A percentile compares a stretch with the other conserved stretches of the same genome.
These are phyloP conservation scores for Eucalyptus camaldulensis DNA, from an alignment of 345 rosid genomes.

Conservation along the genomic window DNA sequence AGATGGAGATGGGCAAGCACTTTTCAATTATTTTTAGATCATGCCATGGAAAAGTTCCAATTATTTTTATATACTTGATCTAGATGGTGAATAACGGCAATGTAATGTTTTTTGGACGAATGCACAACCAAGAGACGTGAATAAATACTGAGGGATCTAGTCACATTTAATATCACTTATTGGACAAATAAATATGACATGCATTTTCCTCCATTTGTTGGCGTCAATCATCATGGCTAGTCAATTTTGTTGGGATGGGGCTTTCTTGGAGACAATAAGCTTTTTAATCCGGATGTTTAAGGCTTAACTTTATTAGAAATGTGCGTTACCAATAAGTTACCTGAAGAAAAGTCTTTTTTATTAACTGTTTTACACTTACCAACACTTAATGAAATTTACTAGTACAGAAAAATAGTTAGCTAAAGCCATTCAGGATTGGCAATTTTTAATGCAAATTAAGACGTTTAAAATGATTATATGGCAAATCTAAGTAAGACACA, in stretches of 20 bases:
- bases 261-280: background rate
- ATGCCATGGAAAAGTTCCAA: accelerated
- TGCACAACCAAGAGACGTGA: accelerated
- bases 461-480: background rate
- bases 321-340: background rate
- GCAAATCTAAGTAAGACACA: background rate
- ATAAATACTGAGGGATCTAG: background rate
- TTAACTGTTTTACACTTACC: too few species aligned
- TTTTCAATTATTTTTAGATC: background rate
- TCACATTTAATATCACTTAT: background rate
- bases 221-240: background rate
- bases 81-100: accelerated
- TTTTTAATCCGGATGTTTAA: background rate
- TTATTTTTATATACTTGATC: background rate
- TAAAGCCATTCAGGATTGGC: background rate
- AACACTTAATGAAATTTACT: background rate
- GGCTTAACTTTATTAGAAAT: too few species aligned
- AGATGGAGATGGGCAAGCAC: background rate
- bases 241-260: background rate
- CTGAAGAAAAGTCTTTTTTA: background rate
- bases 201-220: background rate
- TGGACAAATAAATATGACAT: background rate
- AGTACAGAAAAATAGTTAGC: too few species aligned
- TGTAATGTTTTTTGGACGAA: background rate
- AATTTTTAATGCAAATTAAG: background rate